phyloP scores from a whole-genome alignment of 495 filamentous ascomycete genomes.

The Talaromyces adpressus region DNA sequence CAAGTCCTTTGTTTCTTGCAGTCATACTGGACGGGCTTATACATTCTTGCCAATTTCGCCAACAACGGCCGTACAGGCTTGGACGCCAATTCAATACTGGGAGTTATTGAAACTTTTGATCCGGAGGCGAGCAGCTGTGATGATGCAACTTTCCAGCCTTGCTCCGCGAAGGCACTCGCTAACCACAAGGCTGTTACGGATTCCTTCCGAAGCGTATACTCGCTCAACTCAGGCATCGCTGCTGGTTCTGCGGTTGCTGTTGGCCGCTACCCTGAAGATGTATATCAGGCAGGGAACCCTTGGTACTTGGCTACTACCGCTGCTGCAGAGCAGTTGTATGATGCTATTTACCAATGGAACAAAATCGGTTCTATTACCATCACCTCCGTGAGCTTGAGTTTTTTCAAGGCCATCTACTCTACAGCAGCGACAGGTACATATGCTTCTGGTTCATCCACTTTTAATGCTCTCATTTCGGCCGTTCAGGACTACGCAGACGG shows the following conservation, averaged over 20 bases:
- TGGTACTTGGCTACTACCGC: slow-evolving; percentile 56
- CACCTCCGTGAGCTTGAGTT: slow-evolving; percentile 44
- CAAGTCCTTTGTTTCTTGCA: slow-evolving; percentile 53
- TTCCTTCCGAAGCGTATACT: slow-evolving; percentile 40
- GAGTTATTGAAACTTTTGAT: slow-evolving; percentile 54
- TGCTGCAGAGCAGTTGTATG: slow-evolving; percentile 57
- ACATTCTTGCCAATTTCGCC: slow-evolving; percentile 46
- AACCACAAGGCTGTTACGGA: slow-evolving; percentile 43
- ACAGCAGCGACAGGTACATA: slow-evolving; percentile 45
- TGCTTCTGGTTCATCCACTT: slow-evolving; percentile 31
- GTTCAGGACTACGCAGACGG: slow-evolving; percentile 52
- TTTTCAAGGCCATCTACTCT: slow-evolving; percentile 49
- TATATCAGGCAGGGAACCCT: slow-evolving; percentile 55
- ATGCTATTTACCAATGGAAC: slow-evolving; percentile 53
- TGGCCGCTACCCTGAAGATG: slow-evolving; percentile 59
- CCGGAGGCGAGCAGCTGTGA: slow-evolving; percentile 35
- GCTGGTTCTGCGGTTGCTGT: slow-evolving; percentile 43
- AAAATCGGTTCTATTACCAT: slow-evolving; percentile 43
- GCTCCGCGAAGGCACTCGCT: slow-evolving; percentile 35
- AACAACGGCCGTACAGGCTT: slow-evolving; percentile 41
- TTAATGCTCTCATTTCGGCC: slow-evolving; percentile 38
- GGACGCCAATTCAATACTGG: slow-evolving; percentile 52
- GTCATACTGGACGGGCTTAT: slow-evolving; percentile 53
- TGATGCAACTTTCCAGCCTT: slow-evolving; percentile 41
- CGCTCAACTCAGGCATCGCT: slow-evolving; percentile 24